Evolutionary conservation across 2,329 filamentous ascomycete species (phyloP).

Genomic region (Xylaria multiplex): DNA sequence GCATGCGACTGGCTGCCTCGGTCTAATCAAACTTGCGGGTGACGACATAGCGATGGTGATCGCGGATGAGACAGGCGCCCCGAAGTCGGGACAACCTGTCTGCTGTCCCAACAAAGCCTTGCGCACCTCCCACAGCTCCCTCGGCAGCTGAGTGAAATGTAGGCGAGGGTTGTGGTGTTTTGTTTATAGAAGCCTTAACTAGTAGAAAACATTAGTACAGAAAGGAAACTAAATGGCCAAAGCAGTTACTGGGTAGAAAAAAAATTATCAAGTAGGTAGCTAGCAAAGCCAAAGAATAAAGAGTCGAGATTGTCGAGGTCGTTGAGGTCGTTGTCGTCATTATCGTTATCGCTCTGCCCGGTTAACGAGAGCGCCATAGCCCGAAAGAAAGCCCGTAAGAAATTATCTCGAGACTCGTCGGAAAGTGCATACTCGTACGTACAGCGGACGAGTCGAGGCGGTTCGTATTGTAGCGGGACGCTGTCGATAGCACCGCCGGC

Average conservation of each 20-base stretch:
- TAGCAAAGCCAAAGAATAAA: slow-evolving; percentile 41
- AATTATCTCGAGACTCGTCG: slow-evolving; percentile 41
- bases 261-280: slow-evolving; percentile 44
- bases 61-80: slow-evolving; percentile 44
- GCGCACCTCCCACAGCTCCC: slow-evolving; percentile 35
- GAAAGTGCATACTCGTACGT: slow-evolving; percentile 46
- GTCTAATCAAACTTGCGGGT: slow-evolving; percentile 39
- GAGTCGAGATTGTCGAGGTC: slow-evolving; percentile 34
- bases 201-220: slow-evolving; percentile 23
- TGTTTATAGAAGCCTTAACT: slow-evolving; percentile 44
- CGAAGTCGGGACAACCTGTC: slow-evolving; percentile 43
- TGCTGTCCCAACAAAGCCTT: slow-evolving; percentile 39
- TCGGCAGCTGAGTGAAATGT: slow-evolving; percentile 41
- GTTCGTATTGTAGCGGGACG: slow-evolving; percentile 35
- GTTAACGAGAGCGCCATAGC: slow-evolving; percentile 38
- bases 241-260: slow-evolving; percentile 42
- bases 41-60: slow-evolving; percentile 47
- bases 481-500: slow-evolving; percentile 9
- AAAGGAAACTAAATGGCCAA: slow-evolving; percentile 1
- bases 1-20: slow-evolving; percentile 33
- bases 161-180: slow-evolving; percentile 45
- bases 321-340: slow-evolving; percentile 18
- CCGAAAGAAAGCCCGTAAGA: slow-evolving; percentile 44
- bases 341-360: background rate
- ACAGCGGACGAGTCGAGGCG: slow-evolving; percentile 41